Conservation (phyloP, 2,329 filamentous ascomycete genomes). For the Blastomyces silverae region DNA sequence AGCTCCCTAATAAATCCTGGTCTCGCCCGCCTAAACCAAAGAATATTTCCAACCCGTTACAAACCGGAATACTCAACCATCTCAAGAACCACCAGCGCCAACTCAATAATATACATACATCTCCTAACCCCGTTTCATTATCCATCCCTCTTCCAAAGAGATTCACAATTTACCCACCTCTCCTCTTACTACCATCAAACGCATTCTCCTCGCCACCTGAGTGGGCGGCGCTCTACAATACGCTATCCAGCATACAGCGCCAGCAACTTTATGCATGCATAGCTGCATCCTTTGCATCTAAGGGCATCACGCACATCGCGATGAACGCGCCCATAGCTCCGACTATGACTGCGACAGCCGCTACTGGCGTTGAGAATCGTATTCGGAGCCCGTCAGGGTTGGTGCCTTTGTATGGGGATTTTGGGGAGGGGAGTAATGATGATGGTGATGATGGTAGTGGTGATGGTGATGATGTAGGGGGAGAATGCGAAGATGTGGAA, state of each 20-base stretch:
- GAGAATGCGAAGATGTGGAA: constrained; percentile 14
- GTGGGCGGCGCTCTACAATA: constrained; percentile 29
- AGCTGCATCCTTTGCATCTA: constrained; percentile 33
- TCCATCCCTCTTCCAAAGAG: constrained; percentile 34
- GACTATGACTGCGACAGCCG: constrained; percentile 23
- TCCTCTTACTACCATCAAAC: constrained; percentile 51
- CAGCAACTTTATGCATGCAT: constrained; percentile 41
- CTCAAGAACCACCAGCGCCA: constrained; percentile 22
- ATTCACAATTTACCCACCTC: constrained; percentile 52
- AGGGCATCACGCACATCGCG: constrained; percentile 50
- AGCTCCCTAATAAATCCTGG: constrained; percentile 4
- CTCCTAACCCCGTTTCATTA: constrained; percentile 15
- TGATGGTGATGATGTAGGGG: constrained; percentile 22
- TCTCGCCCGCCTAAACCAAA: constrained; percentile 9
- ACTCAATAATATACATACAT: constrained; percentile 21
- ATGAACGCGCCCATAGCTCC: constrained; percentile 52
- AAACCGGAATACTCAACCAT: constrained; percentile 20
- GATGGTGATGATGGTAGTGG: too few relatives aligned
- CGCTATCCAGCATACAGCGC: constrained; percentile 27
- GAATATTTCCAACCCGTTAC: constrained; percentile 5
- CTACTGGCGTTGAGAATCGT: constrained; percentile 53
- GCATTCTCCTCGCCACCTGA: constrained; percentile 35
- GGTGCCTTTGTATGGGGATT: constrained; percentile 64
- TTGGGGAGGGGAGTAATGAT: constrained; percentile 49
- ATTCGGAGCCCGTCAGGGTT: constrained; percentile 67